phyloP scores from a whole-genome alignment of 2,329 filamentous ascomycete species.

The Aspergillus ochraceus region DNA sequence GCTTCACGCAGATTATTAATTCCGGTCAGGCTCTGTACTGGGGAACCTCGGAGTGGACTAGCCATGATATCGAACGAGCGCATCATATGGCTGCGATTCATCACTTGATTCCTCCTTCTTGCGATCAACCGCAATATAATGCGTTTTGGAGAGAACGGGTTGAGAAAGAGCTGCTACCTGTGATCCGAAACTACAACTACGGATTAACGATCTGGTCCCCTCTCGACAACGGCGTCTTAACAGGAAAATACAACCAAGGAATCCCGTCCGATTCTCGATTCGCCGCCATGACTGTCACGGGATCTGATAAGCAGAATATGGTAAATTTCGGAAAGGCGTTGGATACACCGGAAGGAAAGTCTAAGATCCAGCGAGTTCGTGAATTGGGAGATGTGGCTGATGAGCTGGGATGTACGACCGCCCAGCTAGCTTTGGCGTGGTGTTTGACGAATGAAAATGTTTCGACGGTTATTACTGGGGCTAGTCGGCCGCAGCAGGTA shows the following conservation, averaged over 20 bases:
- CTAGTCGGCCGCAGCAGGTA: background rate
- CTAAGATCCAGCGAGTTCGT: background rate
- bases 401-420: background rate
- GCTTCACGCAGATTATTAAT: too few species aligned
- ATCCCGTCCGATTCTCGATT: background rate
- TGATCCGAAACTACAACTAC: background rate
- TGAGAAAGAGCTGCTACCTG: background rate
- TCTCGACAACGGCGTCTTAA: background rate
- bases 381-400: background rate
- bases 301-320: background rate
- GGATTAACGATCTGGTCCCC: background rate
- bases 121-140: background rate
- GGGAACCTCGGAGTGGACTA: background rate
- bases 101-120: background rate
- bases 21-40: too few species aligned
- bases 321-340: background rate
- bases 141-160: background rate
- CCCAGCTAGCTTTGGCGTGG: background rate
- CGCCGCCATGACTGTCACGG: background rate
- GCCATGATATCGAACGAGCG: background rate
- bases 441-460: background rate
- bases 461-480: background rate
- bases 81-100: background rate
- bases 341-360: background rate
- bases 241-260: background rate